Base-by-base conservation (phyloP, 129 eudicot species). In the Deinandra increscens region DNA sequence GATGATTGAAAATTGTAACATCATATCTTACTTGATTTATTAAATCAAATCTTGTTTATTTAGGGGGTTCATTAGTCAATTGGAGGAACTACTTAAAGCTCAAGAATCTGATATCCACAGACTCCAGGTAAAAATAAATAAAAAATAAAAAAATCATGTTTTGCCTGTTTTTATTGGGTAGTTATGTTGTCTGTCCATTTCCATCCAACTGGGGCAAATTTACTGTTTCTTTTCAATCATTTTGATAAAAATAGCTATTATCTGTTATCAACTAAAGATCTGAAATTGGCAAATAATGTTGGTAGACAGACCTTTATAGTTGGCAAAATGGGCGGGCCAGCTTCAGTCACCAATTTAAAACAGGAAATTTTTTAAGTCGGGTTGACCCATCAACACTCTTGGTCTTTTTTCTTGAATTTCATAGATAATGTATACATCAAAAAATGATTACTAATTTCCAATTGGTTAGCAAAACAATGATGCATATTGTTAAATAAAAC, bases 41-140 rank as follows among this genome's bases (percentile, higher is more conserved):
- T 74, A 4, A 50, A 22, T 64, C 39, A 0, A 34, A 31, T 66
- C 23, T 18, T 19, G 55, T 36, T 60, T 60, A 43, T 82, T 76
- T 79, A 91, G 97, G 80, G 66, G 68, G 68, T 88, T 91, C 75
- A 59, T 75, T 33, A 74, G 29, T n/a, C 80, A 76, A 37, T 23
- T 88, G 67, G 94, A 84, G 42, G 44, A 81, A 43, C 76, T 50
- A 64, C 66, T 80, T 48, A 53, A 63, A 78, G 73, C 38, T 71
- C 37, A 22, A 58, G 82, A 81, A 37, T 33, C 56, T 34, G 73
- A 39, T 75, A 79, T 56, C 58, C 79, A 50, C 68, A 60, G 23
- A 45, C 56, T 60, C 48, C 86, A 75, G 79, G 95, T 91, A 85
- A 69, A 60, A n/a, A n/a, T n/a, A n/a, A n/a, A n/a, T n/a, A 41